Base-by-base conservation (phyloP, 139 green algal genomes). In the Prasinococcaceae sp. region DNA sequence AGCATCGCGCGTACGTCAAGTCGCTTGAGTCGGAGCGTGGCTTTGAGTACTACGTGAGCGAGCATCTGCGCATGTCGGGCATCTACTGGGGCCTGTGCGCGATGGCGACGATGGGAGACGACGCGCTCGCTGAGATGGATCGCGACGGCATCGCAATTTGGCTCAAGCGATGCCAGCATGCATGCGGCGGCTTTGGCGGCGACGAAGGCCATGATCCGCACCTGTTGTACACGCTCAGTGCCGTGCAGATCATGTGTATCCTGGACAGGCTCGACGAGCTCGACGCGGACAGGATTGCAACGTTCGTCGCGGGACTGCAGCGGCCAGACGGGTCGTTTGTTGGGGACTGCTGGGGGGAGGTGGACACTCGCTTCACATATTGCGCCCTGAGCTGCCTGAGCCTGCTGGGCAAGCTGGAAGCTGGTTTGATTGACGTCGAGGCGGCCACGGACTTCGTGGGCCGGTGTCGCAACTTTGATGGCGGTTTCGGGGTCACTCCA, bases 331-430 rank as follows among this genome's bases (percentile, higher is more conserved):
- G 92, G 6, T 90, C 84, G 2, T 98, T 99, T 41, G 39, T 53
- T 20, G 92, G 90, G 0, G 92, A 99, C 62, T 61, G 73, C n/a
- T 97, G 81, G 80, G 90, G 90, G 0, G 92, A 99, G 69, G 67
- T 94, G 2, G 92, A 99, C 65, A 99, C 88, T 1, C 62, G 88
- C 27, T 98, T 98, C 60, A 78, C 79, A 0, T 98, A 98, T 67
- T 92, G 79, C 52, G 90, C 90, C 6, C 57, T 97, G 28, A 58
- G 62, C 1, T 80, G 70, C 60, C 71, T 81, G 26, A 75, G 68
- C 29, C 68, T 97, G 27, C 58, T 47, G 3, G 42, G 39, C 22
- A 42, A 67, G 4, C 47, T 79, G 24, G 43, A 72, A 16, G 58
- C 53, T 5, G n/a, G n/a, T n/a, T n/a, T n/a, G n/a, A 60, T 97